Percentiles rank a stretch among this genome's conserved stretches.
These are phyloP conservation scores for Jaapia argillacea DNA, from an alignment of 768 basidiomycete genomes.

Conservation along the genomic window DNA sequence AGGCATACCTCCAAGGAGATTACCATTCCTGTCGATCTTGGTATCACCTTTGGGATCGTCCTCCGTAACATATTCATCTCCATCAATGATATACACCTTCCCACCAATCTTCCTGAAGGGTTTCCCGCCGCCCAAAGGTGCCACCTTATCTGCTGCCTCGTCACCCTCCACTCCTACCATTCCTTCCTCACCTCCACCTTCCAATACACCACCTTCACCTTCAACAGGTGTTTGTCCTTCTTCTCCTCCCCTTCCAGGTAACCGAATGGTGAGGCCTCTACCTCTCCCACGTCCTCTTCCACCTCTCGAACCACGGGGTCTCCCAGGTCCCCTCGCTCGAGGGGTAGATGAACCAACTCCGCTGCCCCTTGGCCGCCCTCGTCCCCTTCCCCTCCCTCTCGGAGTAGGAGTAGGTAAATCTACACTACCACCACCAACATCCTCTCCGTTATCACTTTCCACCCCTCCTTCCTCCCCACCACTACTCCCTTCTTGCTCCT, in stretches of 20 bases:
- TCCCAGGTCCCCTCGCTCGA: constrained; percentile 16
- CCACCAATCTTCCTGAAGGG: constrained; percentile 70
- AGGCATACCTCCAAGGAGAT: constrained; percentile 69
- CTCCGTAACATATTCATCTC: constrained; percentile 81
- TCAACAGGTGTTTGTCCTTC: constrained; percentile 33
- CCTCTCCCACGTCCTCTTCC: constrained; percentile 14
- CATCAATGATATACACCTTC: constrained; percentile 66
- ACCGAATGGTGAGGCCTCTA: constrained; percentile 12
- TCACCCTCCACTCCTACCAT: constrained; percentile 15
- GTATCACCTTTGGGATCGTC: constrained; percentile 82
- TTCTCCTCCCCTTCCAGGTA: constrained; percentile 24
- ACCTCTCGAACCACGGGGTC: constrained; percentile 18
- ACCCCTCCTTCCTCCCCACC: not conserved
- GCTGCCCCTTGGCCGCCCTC: constrained; percentile 17
- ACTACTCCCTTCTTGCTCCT: too few species aligned
- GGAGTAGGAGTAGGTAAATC: not conserved
- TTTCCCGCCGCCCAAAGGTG: constrained; percentile 37
- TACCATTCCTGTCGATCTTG: constrained; percentile 84
- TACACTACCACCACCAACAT: not conserved
- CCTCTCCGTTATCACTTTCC: not conserved
- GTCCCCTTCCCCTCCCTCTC: not conserved
- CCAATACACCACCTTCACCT: constrained; percentile 23
- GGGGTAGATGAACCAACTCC: constrained; percentile 15
- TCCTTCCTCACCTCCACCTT: constrained; percentile 8
- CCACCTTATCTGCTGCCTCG: constrained; percentile 23